Evolutionary conservation across 75 land plant genomes (phyloP).

Genomic region (Selaginella tamariscina): DNA sequence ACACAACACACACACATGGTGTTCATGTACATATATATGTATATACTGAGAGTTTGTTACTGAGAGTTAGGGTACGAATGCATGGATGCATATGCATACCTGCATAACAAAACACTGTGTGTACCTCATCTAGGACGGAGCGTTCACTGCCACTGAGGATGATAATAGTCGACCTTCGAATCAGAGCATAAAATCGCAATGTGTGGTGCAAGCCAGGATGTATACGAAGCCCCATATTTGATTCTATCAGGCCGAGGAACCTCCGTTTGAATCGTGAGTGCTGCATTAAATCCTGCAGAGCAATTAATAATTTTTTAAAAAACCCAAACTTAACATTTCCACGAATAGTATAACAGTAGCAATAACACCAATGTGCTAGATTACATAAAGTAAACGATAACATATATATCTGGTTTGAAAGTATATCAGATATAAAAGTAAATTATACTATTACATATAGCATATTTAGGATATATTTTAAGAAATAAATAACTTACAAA

Average conservation of each 20-base stretch:
- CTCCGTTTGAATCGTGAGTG: not conserved
- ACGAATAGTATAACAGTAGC: no score
- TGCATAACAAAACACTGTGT: not conserved
- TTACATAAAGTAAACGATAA: no score
- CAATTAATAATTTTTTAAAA: no score
- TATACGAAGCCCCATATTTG: not conserved
- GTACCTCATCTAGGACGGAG: conserved; percentile 3
- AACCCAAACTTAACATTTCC: no score
- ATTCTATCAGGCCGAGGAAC: conserved; percentile 4
- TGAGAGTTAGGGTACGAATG: not conserved
- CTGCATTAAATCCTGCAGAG: conserved; percentile 11
- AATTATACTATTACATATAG: not conserved
- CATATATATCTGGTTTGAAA: no score
- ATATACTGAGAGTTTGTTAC: not conserved
- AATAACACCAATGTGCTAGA: no score
- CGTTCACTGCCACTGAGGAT: conserved; percentile 13
- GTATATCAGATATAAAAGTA: not conserved
- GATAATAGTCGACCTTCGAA: not conserved
- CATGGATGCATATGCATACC: not conserved
- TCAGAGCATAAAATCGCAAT: not conserved
- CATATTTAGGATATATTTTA: not conserved
- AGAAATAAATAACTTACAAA: not conserved
- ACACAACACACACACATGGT: not conserved
- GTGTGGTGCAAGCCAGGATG: not conserved
- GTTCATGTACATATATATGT: not conserved